A percentile compares a stretch with the other conserved stretches of the same genome.
Conservation (phyloP, 164 flowering plant species). For the Litsea cubeba region DNA sequence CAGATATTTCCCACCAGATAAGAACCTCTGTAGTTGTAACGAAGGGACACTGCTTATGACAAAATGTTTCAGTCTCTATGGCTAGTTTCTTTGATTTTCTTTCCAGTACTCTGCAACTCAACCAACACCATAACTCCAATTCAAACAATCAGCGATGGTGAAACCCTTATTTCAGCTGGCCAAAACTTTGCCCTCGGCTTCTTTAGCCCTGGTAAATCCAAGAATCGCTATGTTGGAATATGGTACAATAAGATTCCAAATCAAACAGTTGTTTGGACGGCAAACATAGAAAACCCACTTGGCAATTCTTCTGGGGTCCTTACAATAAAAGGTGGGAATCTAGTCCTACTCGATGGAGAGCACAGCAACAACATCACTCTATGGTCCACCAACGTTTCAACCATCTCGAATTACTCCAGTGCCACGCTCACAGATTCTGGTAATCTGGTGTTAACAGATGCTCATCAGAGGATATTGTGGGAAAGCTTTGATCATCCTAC, state of each 20-base stretch:
- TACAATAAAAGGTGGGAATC: slow-evolving; percentile 10
- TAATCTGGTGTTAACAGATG: slow-evolving; percentile 16
- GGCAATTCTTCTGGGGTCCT: slow-evolving; percentile 4
- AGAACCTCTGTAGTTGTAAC: too few relatives aligned
- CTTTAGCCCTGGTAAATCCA: slow-evolving; percentile 6
- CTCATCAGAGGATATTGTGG: not conserved
- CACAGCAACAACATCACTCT: not conserved
- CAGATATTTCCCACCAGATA: too few relatives aligned
- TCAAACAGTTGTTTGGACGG: slow-evolving; percentile 17
- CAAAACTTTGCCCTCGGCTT: slow-evolving; percentile 4
- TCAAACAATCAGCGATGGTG: not conserved
- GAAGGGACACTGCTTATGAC: too few relatives aligned
- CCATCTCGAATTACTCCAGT: not conserved
- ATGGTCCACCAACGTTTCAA: slow-evolving; percentile 13
- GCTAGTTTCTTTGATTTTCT: too few relatives aligned
- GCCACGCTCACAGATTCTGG: slow-evolving; percentile 22
- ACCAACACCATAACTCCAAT: not conserved
- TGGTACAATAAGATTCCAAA: slow-evolving; percentile 10
- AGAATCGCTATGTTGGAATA: slow-evolving; percentile 4
- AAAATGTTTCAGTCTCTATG: too few relatives aligned
- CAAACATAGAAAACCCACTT: slow-evolving; percentile 18
- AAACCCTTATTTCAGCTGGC: slow-evolving; percentile 5
- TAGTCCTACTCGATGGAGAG: slow-evolving; percentile 10
- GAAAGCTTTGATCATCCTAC: slow-evolving; percentile 1
- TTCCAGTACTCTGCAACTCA: not conserved